Conservation (phyloP, 352 stramenopile species). For the Pythium chondricola region DNA sequence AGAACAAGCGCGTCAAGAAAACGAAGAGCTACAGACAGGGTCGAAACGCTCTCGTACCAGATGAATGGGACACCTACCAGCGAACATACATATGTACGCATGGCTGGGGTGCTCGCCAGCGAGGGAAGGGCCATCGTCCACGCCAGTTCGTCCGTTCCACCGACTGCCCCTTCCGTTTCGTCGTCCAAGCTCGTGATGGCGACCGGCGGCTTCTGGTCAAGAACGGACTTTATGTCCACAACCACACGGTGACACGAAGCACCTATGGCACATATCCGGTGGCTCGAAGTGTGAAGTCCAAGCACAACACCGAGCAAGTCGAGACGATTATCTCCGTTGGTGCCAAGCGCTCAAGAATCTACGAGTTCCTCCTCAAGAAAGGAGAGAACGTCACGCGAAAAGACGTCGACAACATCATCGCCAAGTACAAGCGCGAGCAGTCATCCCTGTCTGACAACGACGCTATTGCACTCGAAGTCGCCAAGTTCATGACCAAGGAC, state of each 20-base stretch:
- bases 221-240: neutral
- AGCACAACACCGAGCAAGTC: neutral
- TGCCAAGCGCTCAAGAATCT: conserved; percentile 1
- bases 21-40: neutral
- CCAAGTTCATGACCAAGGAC: neutral
- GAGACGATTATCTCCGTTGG: neutral
- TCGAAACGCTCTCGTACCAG: neutral
- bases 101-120: neutral
- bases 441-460: conserved; percentile 2
- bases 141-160: neutral
- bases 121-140: neutral
- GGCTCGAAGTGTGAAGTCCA: neutral
- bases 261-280: neutral
- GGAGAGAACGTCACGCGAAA: conserved; percentile 3
- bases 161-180: neutral
- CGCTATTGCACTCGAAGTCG: neutral
- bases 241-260: neutral
- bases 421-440: neutral
- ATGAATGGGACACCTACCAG: neutral
- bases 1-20: neutral
- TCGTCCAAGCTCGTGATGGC: neutral
- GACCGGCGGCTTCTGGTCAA: neutral
- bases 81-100: neutral
- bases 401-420: conserved; percentile 7
- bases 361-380: neutral